Conservation (phyloP, 768 basidiomycete genomes). For the Pleurotus ostreatus region DNA sequence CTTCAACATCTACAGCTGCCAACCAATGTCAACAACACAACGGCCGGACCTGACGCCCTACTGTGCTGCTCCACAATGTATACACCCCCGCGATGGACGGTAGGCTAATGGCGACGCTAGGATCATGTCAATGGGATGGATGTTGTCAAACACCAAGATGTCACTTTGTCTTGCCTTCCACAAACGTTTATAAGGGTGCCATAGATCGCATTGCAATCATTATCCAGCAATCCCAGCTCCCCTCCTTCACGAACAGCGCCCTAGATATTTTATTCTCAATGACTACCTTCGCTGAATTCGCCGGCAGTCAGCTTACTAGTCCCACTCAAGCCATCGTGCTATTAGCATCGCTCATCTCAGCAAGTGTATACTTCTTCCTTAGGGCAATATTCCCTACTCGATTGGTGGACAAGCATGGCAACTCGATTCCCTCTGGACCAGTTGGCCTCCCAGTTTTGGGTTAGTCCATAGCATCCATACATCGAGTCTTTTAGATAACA, state of each 20-base stretch:
- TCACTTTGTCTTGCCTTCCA: background rate
- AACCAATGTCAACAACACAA: background rate
- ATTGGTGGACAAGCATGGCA: slow-evolving; percentile 14
- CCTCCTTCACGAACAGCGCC: background rate
- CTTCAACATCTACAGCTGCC: background rate
- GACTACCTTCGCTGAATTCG: slow-evolving; percentile 2
- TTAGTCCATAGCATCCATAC: slow-evolving; percentile 4
- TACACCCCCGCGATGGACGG: background rate
- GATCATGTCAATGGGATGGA: background rate
- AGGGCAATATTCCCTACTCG: background rate
- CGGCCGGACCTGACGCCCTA: background rate
- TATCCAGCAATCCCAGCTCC: background rate
- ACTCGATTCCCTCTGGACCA: slow-evolving; percentile 19
- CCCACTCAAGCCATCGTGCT: slow-evolving; percentile 7
- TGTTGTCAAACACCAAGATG: background rate
- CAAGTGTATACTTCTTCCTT: slow-evolving; percentile 17
- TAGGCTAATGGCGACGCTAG: background rate
- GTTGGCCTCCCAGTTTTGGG: slow-evolving; percentile 19
- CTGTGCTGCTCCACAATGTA: background rate
- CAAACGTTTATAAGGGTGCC: background rate
- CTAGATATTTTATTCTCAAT: background rate
- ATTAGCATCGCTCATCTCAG: slow-evolving; percentile 21
- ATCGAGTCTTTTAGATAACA: background rate
- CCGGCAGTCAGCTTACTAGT: slow-evolving; percentile 8
- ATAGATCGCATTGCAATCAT: background rate